Base-by-base conservation (phyloP, 106 monocot genomes). In the Hemerocallis citrina region DNA sequence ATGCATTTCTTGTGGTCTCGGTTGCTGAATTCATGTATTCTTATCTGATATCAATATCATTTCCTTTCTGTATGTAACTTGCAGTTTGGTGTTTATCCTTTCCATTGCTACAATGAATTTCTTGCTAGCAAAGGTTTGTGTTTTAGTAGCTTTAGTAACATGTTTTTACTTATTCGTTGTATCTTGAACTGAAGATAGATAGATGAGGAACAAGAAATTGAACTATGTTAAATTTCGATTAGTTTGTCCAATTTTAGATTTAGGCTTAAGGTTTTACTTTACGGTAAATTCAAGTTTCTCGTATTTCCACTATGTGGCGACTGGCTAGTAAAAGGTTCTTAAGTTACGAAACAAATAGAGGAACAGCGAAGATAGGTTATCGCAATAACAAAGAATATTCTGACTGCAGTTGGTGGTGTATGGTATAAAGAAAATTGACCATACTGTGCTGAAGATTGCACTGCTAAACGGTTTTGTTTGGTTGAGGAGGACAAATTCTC, bases 61-160 rank as follows among this genome's bases (percentile, higher is more conserved):
- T n/a, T n/a, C n/a, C n/a, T n/a, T 58, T 51, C 45, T 37, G 21
- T 60, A 74, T 62, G 22, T 15, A 15, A 63, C 42, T 68, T 79
- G 78, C 96, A 96, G 96, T 75, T 69, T 84, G 50, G 55, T 70
- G 17, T 96, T 76, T 73, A 66, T 96, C 59, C 60, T 96, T 66
- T 43, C 71, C 34, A 84, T 96, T 75, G 84, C 72, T 33, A 72
- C 74, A 2, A 39, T 68, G 32, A 96, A 96, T 54, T 96, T 70
- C 74, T 47, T 87, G 49, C 66, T 96, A 34, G 81, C 68, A 1
- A 96, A 91, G 96, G 96, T 96, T 72, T 72, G 79, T 57, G 9
- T 23, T 38, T 39, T 2, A 38, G 40, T 40, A n/a, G n/a, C n/a
- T n/a, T n/a, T n/a, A n/a, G n/a, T n/a, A n/a, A n/a, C n/a, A n/a